Base-by-base conservation (phyloP, 371 early-diverging fungal species). In the Entomophthora muscae region DNA sequence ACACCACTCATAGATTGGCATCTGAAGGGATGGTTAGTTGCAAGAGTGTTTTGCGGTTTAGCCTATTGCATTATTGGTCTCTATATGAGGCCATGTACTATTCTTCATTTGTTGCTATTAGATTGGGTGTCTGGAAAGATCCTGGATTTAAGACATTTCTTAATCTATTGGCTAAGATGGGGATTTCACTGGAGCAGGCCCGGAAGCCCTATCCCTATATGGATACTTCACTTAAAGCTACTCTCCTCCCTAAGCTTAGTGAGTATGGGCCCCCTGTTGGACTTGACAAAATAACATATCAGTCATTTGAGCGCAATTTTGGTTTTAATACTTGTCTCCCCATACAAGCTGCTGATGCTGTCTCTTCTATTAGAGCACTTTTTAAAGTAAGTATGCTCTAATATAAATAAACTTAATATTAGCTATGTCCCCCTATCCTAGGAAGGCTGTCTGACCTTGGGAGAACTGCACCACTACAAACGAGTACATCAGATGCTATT, bases 141-240 rank as follows among this genome's bases (percentile, higher is more conserved):
- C 77, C 75, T 58, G 94, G 93, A 10, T 77, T 86, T 57, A 78
- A 80, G 67, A 75, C 84, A 32, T 72, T 95, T 30, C 75, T 80
- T 33, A 83, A 86, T 32, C 72, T 95, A 67, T 72, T 95, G 62
- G 91, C 89, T 54, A 88, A 89, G 68, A 89, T 93, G 83, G 95
- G 95, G 22, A n/a, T 55, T 13, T 55, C 56, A 13, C n/a, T 55
- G 28, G 28, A 27, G 13, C 56, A 55, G 28, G 22, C 56, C 22
- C 10, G 56, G 22, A 24, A 24, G 56, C 28, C 28, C 12, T 55
- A 55, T 26, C 56, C 56, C 28, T 24, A 7, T 26, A 55, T 55
- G 56, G 56, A 55, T 26, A 12, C 24, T 17, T 22, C 22, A 13
- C 22, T 55, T 26, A 55, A 55, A 26, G 56, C 28, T 26, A 24